Evolutionary conservation across 108 stramenopile genomes (phyloP).

Genomic region (Licmophora abbreviata): DNA sequence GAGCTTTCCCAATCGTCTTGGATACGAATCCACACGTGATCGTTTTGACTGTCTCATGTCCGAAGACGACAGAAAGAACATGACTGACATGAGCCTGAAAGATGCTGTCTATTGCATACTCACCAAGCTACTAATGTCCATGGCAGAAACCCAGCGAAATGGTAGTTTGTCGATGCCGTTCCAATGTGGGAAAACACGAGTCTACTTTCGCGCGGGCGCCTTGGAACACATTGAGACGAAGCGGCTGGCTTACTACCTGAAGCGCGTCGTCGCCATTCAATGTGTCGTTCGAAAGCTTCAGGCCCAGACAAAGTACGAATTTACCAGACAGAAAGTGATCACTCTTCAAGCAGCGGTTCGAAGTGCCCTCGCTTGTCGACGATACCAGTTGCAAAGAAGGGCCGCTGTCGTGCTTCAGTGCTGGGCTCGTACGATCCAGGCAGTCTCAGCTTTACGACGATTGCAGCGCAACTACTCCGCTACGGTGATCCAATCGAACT

Average conservation of each 20-base stretch:
- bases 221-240: conserved; percentile 64
- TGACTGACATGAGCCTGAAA: not conserved
- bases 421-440: conserved; percentile 3
- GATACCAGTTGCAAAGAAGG: not conserved
- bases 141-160: conserved; percentile 1
- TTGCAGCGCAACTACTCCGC: not conserved
- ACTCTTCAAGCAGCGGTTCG: not conserved
- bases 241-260: conserved; percentile 56
- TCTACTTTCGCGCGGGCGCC: conserved; percentile 78
- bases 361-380: not conserved
- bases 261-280: conserved; percentile 42
- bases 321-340: not conserved
- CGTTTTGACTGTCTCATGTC: conserved; percentile 37
- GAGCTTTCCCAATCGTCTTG: conserved; percentile 85
- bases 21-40: conserved; percentile 53
- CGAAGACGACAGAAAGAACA: not conserved
- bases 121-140: conserved; percentile 9
- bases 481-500: not conserved
- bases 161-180: conserved; percentile 23
- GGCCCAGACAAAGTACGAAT: not conserved
- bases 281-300: conserved; percentile 21
- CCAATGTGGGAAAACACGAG: conserved; percentile 78
- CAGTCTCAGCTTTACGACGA: not conserved
- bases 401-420: not conserved
- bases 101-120: conserved; percentile 20